A percentile compares a stretch with the other conserved stretches of the same genome.
These are phyloP conservation scores for Neodidymelliopsis sp. DNA, from an alignment of 2,329 filamentous ascomycete genomes.

Conservation along the genomic window DNA sequence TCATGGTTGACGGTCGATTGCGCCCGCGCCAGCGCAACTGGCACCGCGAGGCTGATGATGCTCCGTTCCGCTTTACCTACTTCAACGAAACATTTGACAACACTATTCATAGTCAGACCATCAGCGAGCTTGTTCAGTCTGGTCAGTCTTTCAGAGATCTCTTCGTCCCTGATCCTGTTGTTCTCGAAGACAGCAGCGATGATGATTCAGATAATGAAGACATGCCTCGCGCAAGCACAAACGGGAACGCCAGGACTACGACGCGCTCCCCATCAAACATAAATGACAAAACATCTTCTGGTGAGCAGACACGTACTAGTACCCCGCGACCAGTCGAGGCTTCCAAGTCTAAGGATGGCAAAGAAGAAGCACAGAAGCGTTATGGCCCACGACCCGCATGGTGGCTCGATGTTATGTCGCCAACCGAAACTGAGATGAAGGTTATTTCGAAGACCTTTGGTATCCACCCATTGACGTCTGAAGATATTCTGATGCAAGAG, in stretches of 20 bases:
- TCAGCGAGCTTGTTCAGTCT: conserved; percentile 88
- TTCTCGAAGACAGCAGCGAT: conserved; percentile 69
- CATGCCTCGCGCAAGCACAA: conserved; percentile 27
- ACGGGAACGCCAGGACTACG: conserved; percentile 38
- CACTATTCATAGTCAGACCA: conserved; percentile 94
- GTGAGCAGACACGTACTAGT: conserved; percentile 56
- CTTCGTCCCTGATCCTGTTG: conserved; percentile 83
- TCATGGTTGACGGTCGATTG: conserved; percentile 87
- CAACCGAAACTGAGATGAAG: conserved; percentile 95
- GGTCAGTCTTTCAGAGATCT: conserved; percentile 85
- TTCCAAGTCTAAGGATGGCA: conserved; percentile 25
- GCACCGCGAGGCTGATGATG: conserved; percentile 88
- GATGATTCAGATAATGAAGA: conserved; percentile 69
- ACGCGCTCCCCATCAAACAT: conserved; percentile 36
- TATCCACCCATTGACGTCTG: conserved; percentile 92
- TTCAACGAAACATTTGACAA: conserved; percentile 98
- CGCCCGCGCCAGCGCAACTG: conserved; percentile 79
- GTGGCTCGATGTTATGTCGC: conserved; percentile 93
- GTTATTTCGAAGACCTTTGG: conserved; percentile 90
- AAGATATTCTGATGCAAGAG: conserved; percentile 98
- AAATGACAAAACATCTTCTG: conserved; percentile 46
- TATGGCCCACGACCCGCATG: conserved; percentile 87
- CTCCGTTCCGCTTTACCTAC: conserved; percentile 94
- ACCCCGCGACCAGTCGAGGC: conserved; percentile 57
- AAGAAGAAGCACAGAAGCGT: conserved; percentile 42